Evolutionary conservation across 495 filamentous ascomycete genomes (phyloP).

Genomic region (Ascodesmis nigricans): DNA sequence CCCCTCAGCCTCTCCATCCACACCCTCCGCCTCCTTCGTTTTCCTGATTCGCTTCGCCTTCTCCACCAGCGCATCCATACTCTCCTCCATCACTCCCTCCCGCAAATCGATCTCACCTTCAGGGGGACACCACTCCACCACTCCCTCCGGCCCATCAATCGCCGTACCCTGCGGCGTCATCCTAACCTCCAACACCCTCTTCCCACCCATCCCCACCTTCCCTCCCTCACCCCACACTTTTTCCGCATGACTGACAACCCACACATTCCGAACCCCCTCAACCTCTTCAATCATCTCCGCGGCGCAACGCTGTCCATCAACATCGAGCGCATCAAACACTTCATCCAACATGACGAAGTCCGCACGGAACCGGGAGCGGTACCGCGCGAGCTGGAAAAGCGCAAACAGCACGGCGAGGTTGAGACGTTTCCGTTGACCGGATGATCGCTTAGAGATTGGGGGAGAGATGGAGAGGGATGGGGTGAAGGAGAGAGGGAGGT

Average conservation of each 20-base stretch:
- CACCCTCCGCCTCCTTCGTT: no score
- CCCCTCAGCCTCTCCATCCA: no score
- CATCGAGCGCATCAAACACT: constrained; percentile 22
- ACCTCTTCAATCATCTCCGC: constrained; percentile 11
- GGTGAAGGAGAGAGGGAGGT: constrained; percentile 2
- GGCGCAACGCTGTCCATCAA: constrained; percentile 18
- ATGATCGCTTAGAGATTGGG: constrained; percentile 17
- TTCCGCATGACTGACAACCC: constrained; percentile 20
- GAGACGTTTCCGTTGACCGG: constrained; percentile 23
- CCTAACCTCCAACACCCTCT: constrained; percentile 7
- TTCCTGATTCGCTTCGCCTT: no score
- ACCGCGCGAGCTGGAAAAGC: constrained; percentile 18
- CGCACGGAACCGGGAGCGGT: constrained; percentile 17
- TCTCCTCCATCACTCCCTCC: no score
- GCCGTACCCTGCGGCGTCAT: constrained; percentile 1
- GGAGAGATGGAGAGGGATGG: constrained; percentile 2
- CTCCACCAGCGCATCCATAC: no score
- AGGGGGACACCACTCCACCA: no score
- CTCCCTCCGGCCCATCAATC: constrained; percentile 1
- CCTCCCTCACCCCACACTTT: constrained; percentile 6
- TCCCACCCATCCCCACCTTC: constrained; percentile 5
- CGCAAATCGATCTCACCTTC: no score
- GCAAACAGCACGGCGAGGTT: constrained; percentile 24
- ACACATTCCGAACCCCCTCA: constrained; percentile 8
- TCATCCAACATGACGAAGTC: constrained; percentile 23